A percentile compares a stretch with the other conserved stretches of the same genome.
These are phyloP conservation scores for Solanum hybrid DNA, from an alignment of 305 asterid genomes.

Conservation along the genomic window DNA sequence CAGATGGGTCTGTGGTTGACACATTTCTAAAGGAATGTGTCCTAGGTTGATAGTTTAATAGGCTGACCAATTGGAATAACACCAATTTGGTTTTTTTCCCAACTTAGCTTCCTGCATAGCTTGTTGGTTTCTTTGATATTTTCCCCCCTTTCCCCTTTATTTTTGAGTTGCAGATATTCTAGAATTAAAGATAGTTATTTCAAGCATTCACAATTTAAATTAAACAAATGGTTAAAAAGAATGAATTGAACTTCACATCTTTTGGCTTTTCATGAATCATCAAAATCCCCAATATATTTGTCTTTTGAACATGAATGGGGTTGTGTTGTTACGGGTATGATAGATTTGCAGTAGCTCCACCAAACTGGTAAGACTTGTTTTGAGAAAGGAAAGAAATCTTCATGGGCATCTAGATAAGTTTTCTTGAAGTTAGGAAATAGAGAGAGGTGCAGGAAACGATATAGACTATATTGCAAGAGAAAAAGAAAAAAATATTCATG, in stretches of 20 bases:
- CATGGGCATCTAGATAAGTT: background rate
- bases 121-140: background rate
- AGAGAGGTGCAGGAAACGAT: background rate
- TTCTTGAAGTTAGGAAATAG: background rate
- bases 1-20: background rate
- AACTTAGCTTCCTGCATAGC: background rate
- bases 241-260: background rate
- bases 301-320: background rate
- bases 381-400: background rate
- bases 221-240: background rate
- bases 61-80: background rate
- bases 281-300: background rate
- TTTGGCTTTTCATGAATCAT: background rate
- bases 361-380: background rate
- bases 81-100: background rate
- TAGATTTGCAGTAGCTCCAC: background rate
- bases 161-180: background rate
- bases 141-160: background rate
- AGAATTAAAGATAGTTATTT: background rate
- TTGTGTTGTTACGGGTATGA: background rate
- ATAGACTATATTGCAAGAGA: background rate
- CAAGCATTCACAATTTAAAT: background rate
- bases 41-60: background rate
- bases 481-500: background rate
- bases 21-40: background rate